phyloP scores from a whole-genome alignment of 2,329 filamentous ascomycete genomes.

The Aspergillus novoparasiticus region DNA sequence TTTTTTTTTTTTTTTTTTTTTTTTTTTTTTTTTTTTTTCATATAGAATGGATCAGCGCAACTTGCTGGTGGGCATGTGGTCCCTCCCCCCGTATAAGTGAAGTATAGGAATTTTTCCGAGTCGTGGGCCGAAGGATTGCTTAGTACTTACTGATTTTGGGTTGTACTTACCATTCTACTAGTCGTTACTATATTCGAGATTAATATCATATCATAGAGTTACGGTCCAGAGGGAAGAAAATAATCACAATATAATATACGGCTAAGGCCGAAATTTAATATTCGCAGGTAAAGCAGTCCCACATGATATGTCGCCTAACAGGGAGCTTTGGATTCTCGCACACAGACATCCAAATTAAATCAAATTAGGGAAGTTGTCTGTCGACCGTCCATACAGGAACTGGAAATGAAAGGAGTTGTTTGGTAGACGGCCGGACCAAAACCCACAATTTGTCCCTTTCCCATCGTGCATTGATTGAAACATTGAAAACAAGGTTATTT shows the following conservation, averaged over 20 bases:
- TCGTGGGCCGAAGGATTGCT: slow-evolving; percentile 10
- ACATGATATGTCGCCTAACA: background rate
- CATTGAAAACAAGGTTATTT: slow-evolving; percentile 23
- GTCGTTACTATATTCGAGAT: background rate
- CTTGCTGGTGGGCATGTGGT: background rate
- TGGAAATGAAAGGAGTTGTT: slow-evolving; percentile 13
- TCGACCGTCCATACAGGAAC: background rate
- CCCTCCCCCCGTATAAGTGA: background rate
- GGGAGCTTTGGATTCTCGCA: background rate
- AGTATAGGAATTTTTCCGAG: slow-evolving; percentile 7
- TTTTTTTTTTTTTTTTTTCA: background rate
- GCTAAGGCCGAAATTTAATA: slow-evolving; percentile 1
- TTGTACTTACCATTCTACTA: background rate
- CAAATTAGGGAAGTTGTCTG: background rate
- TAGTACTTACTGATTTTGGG: background rate
- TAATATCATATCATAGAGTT: background rate
- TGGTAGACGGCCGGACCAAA: slow-evolving; percentile 1
- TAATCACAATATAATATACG: background rate
- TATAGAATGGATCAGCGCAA: background rate
- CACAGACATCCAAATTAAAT: slow-evolving; percentile 4
- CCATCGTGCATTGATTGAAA: slow-evolving; percentile 7
- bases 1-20: background rate
- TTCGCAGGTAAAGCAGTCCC: background rate
- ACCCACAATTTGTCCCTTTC: slow-evolving; percentile 3
- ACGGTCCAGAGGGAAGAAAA: background rate